A percentile compares a stretch with the other conserved stretches of the same genome.
phyloP scores from a whole-genome alignment of 805 yeast species.

The Helenozyma rhizophorensis region DNA sequence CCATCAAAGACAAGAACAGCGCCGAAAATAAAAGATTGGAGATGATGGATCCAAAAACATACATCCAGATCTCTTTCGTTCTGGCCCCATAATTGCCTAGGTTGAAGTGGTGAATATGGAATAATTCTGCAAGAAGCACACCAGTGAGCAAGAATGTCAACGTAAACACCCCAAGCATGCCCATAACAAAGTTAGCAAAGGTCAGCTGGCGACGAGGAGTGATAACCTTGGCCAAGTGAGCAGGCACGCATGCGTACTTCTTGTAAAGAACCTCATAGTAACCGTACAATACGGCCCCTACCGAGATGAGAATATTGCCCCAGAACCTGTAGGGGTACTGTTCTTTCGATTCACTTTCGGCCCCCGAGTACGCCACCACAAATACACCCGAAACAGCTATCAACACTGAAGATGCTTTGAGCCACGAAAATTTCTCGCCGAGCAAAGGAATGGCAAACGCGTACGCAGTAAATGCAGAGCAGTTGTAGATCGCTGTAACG shows the following conservation, averaged over 20 bases:
- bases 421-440: conserved; percentile 57
- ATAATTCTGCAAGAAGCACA: conserved; percentile 46
- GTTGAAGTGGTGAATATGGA: conserved; percentile 55
- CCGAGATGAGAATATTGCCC: conserved; percentile 67
- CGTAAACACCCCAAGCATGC: conserved; percentile 60
- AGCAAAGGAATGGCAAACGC: conserved; percentile 75
- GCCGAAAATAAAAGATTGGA: conserved; percentile 68
- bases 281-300: conserved; percentile 77
- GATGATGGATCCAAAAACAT: conserved; percentile 49
- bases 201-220: conserved; percentile 66
- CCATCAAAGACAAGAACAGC: conserved; percentile 70
- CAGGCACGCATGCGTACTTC: conserved; percentile 69
- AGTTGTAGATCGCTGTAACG: conserved; percentile 86
- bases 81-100: conserved; percentile 44
- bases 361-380: conserved; percentile 68
- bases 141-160: conserved; percentile 44
- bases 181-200: conserved; percentile 75
- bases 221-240: conserved; percentile 38
- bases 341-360: conserved; percentile 15
- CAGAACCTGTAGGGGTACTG: conserved; percentile 54
- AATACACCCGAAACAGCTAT: conserved; percentile 74
- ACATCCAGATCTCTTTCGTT: conserved; percentile 37
- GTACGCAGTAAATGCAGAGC: conserved; percentile 85
- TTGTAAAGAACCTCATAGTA: conserved; percentile 82
- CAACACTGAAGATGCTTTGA: conserved; percentile 63